A percentile compares a stretch with the other conserved stretches of the same genome.
Evolutionary conservation across 257 asterid genomes (phyloP).

Genomic region (Solanum chiquidenum): DNA sequence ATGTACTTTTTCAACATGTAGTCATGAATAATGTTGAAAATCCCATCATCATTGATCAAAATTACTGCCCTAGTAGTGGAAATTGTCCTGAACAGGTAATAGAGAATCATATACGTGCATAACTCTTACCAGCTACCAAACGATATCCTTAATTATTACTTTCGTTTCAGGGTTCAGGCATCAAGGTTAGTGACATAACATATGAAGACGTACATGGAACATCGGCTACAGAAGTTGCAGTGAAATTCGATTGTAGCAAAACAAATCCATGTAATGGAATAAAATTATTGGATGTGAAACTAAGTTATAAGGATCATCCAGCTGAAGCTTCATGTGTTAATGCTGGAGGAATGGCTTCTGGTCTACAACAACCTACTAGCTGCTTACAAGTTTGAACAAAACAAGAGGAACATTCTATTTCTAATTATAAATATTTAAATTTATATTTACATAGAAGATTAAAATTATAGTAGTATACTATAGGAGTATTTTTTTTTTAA

Average conservation of each 20-base stretch:
- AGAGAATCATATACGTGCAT: no score
- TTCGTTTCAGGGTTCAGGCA: slow-evolving; percentile 38
- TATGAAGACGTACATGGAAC: slow-evolving; percentile 48
- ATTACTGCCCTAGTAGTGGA: slow-evolving; percentile 41
- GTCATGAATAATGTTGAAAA: slow-evolving; percentile 45
- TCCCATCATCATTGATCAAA: slow-evolving; percentile 59
- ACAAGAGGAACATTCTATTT: not conserved
- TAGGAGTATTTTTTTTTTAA: not conserved
- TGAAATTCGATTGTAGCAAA: slow-evolving; percentile 56
- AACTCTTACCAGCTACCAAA: not conserved
- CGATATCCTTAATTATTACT: not conserved
- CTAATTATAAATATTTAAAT: not conserved
- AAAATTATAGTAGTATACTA: not conserved
- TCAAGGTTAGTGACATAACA: slow-evolving; percentile 35
- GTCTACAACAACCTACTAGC: slow-evolving; percentile 30
- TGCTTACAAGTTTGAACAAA: slow-evolving; percentile 16
- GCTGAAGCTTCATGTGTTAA: slow-evolving; percentile 34
- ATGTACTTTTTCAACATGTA: slow-evolving; percentile 37
- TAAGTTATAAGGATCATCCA: slow-evolving; percentile 14
- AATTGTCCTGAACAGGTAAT: slow-evolving; percentile 47
- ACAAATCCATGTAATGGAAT: slow-evolving; percentile 38
- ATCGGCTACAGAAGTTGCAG: slow-evolving; percentile 50
- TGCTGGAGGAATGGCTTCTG: slow-evolving; percentile 35
- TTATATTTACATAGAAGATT: not conserved
- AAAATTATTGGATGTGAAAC: slow-evolving; percentile 24